Conservation (phyloP, 2,329 filamentous ascomycete genomes). For the Ophiostoma populinum region DNA sequence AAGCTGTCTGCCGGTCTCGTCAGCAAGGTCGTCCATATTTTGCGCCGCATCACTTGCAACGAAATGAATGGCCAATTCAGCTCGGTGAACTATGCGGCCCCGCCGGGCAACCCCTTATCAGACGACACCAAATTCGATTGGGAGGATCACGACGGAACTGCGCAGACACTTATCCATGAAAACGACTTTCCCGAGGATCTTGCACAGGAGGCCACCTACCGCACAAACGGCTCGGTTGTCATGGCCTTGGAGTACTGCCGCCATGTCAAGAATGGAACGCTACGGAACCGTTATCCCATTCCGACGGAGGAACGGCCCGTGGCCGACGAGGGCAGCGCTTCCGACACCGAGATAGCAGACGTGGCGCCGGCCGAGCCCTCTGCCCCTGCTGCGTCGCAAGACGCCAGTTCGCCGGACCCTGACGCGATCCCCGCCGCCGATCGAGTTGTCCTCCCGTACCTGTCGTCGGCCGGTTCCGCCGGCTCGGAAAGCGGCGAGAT, state of each 20-base stretch:
- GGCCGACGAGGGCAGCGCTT: not conserved
- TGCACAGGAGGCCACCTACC: conserved; percentile 63
- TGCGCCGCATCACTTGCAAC: conserved; percentile 61
- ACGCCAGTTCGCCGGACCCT: no score
- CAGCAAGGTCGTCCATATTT: conserved; percentile 64
- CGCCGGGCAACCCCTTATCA: no score
- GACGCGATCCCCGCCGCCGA: no score
- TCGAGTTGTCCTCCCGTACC: no score
- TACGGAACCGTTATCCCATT: conserved; percentile 48
- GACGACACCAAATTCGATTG: no score
- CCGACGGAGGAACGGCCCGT: conserved; percentile 33
- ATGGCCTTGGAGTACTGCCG: conserved; percentile 59
- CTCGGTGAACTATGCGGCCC: no score
- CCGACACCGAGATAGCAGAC: no score
- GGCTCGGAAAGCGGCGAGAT: no score
- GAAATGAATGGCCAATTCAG: no score
- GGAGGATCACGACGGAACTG: conserved; percentile 20
- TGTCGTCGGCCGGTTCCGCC: no score
- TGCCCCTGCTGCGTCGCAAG: no score
- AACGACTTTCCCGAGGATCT: conserved; percentile 42
- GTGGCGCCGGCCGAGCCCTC: not conserved
- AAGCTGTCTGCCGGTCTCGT: conserved; percentile 57
- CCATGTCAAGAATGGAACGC: conserved; percentile 38
- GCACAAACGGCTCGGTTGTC: conserved; percentile 50
- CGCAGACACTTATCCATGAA: conserved; percentile 17